Percentiles rank a stretch among this genome's conserved stretches.
Evolutionary conservation across 2,329 filamentous ascomycete genomes (phyloP).

Genomic region (Hortaea sp.): DNA sequence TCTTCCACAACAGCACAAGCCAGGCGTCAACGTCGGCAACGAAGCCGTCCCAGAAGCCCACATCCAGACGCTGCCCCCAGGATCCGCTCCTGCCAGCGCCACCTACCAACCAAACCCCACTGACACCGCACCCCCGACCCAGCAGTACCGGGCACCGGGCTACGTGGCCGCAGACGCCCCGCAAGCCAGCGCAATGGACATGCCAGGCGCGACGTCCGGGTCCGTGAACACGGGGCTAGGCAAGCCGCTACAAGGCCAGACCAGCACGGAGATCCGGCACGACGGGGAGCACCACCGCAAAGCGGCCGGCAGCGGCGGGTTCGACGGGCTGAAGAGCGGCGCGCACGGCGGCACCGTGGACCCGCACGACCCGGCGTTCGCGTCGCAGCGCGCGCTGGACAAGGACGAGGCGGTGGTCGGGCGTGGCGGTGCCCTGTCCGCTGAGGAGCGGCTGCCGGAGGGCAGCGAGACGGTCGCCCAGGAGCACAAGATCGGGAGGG

Average conservation of each 20-base stretch:
- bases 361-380: slow-evolving; percentile 24
- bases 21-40: slow-evolving; percentile 50
- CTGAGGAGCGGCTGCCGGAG: slow-evolving; percentile 28
- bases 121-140: slow-evolving; percentile 29
- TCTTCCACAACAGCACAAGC: slow-evolving; percentile 45
- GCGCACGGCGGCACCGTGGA: slow-evolving; percentile 13
- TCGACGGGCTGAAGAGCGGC: slow-evolving; percentile 1
- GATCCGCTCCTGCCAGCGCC: slow-evolving; percentile 47
- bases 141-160: slow-evolving; percentile 28
- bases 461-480: slow-evolving; percentile 17
- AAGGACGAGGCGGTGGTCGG: slow-evolving; percentile 26
- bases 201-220: slow-evolving; percentile 42
- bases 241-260: slow-evolving; percentile 41
- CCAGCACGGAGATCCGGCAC: slow-evolving; percentile 37
- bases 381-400: slow-evolving; percentile 28
- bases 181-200: slow-evolving; percentile 35
- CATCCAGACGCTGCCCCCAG: slow-evolving; percentile 49
- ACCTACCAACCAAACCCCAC: slow-evolving; percentile 37
- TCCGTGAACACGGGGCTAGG: slow-evolving; percentile 46
- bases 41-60: slow-evolving; percentile 54
- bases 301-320: slow-evolving; percentile 22
- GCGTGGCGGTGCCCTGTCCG: slow-evolving; percentile 23
- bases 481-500: slow-evolving; percentile 8
- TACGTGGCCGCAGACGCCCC: background rate
- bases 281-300: slow-evolving; percentile 35